Evolutionary conservation across 768 basidiomycete genomes (phyloP).

Genomic region (Leucocoprinus birnbaumii): DNA sequence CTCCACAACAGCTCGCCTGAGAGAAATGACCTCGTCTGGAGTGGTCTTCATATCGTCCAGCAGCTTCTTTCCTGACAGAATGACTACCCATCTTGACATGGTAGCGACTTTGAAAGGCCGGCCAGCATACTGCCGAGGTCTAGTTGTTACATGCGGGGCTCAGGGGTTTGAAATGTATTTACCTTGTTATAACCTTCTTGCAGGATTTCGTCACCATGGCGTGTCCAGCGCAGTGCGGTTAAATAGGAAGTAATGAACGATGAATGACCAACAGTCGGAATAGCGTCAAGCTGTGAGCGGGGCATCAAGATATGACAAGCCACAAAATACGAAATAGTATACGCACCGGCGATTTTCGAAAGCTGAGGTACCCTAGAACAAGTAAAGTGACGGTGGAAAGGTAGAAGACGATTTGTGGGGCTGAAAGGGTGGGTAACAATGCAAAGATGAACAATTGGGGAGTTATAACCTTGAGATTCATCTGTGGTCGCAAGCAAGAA

Average conservation of each 20-base stretch:
- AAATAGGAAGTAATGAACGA: conserved; percentile 7
- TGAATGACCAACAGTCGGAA: conserved; percentile 12
- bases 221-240: conserved; percentile 32
- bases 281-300: conserved; percentile 2
- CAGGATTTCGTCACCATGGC: conserved; percentile 21
- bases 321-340: too few species aligned
- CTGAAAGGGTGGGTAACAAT: too few species aligned
- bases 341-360: too few species aligned
- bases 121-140: conserved; percentile 18
- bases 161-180: neutral
- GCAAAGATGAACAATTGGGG: too few species aligned
- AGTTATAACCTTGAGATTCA: too few species aligned
- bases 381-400: too few species aligned
- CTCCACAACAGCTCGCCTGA: conserved; percentile 3
- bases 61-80: conserved; percentile 24
- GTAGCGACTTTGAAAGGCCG: conserved; percentile 22
- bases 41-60: conserved; percentile 32
- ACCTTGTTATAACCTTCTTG: conserved; percentile 22
- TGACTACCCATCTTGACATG: conserved; percentile 27
- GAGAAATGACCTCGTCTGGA: conserved; percentile 24
- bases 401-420: too few species aligned
- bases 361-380: too few species aligned
- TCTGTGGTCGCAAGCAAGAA: too few species aligned
- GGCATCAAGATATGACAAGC: too few species aligned
- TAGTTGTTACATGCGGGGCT: neutral